Conservation (phyloP, 2,329 filamentous ascomycete species). For the Verticillium albo-atrum region DNA sequence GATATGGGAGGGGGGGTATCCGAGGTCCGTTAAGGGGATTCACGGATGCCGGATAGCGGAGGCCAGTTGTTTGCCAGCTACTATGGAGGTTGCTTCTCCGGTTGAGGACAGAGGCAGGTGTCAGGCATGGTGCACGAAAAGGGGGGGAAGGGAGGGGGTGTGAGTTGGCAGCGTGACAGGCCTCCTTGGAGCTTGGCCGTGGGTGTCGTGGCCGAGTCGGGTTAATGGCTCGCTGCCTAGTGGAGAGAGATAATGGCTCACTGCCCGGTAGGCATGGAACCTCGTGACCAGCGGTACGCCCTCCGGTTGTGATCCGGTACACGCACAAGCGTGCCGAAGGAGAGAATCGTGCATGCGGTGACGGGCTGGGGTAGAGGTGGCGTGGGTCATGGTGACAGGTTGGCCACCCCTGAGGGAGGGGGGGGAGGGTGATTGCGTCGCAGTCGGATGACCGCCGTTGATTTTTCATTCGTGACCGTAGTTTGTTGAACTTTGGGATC, state of each 20-base stretch:
- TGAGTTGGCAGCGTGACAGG: not conserved
- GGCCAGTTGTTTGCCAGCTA: not conserved
- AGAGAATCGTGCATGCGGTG: no score
- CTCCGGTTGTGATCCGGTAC: no score
- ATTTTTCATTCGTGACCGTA: not conserved
- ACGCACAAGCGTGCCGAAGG: no score
- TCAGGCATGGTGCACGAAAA: not conserved
- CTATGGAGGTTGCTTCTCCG: not conserved
- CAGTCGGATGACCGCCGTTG: not conserved
- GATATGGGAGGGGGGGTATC: not conserved
- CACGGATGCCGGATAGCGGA: not conserved
- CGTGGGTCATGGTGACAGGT: not conserved
- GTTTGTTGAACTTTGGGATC: not conserved
- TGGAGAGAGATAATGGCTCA: not conserved
- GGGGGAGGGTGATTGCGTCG: not conserved
- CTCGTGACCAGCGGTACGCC: not conserved
- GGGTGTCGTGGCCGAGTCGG: not conserved
- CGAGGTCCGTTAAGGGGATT: not conserved
- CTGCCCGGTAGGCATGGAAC: not conserved
- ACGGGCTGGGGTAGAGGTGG: not conserved
- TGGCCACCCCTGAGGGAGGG: not conserved
- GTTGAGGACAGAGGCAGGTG: not conserved
- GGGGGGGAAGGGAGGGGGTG: not conserved
- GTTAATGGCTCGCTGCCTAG: not conserved
- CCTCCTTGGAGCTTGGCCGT: not conserved